Conservation (phyloP, 805 yeast species). For the Schwanniomyces yamadae region DNA sequence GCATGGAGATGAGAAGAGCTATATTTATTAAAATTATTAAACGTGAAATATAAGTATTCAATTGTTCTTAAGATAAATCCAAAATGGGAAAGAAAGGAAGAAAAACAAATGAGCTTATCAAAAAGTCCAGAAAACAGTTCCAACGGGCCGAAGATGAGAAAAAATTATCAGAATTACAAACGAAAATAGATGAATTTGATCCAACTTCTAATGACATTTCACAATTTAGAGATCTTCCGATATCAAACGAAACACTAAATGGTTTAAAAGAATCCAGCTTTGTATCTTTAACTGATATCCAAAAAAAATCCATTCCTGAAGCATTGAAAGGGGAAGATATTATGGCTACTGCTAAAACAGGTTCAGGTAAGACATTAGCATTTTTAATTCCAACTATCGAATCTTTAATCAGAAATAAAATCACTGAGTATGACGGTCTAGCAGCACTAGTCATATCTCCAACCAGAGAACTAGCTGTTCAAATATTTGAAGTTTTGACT, state of each 20-base stretch:
- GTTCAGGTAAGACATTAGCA: constrained; percentile 88
- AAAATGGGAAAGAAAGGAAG: constrained; percentile 21
- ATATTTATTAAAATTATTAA: neutral
- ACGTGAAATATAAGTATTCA: too few relatives aligned
- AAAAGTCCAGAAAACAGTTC: constrained; percentile 15
- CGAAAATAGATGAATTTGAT: constrained; percentile 55
- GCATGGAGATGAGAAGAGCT: constrained; percentile 7
- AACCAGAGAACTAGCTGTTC: constrained; percentile 88
- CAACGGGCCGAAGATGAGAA: constrained; percentile 32
- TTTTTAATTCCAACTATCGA: constrained; percentile 80
- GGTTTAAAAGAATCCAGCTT: constrained; percentile 83
- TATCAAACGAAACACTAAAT: constrained; percentile 58
- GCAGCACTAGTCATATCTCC: constrained; percentile 92
- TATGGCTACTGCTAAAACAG: constrained; percentile 86
- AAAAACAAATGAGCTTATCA: constrained; percentile 11
- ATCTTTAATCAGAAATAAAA: constrained; percentile 61
- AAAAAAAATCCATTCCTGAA: constrained; percentile 70
- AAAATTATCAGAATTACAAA: constrained; percentile 44
- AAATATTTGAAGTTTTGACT: constrained; percentile 83
- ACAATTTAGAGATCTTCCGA: constrained; percentile 76
- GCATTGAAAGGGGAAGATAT: constrained; percentile 78
- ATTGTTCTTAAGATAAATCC: too few relatives aligned
- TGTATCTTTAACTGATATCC: constrained; percentile 81
- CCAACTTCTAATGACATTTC: constrained; percentile 31
- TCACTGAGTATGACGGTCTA: constrained; percentile 83